phyloP scores from a whole-genome alignment of 352 stramenopile genomes.

The Blastocystis sp. region DNA sequence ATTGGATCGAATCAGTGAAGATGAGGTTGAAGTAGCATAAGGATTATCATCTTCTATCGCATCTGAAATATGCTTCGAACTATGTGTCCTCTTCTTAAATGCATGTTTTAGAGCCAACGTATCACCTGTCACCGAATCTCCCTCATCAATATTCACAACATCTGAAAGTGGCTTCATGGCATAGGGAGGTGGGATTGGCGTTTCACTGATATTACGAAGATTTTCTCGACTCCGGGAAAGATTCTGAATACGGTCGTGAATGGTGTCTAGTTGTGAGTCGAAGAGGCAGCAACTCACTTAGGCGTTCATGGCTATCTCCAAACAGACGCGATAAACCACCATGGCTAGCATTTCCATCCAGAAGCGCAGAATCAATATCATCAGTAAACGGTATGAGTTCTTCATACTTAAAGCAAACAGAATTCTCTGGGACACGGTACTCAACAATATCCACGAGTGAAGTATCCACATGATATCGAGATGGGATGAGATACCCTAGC shows the following conservation, averaged over 20 bases:
- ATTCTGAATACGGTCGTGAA: background rate
- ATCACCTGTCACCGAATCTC: background rate
- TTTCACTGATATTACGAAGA: background rate
- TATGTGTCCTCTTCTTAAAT: constrained; percentile 17
- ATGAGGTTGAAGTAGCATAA: constrained; percentile 8
- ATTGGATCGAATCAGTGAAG: background rate
- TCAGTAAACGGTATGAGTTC: background rate
- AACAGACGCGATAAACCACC: background rate
- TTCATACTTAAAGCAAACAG: constrained; percentile 44
- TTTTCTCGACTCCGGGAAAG: constrained; percentile 27
- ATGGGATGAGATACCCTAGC: background rate
- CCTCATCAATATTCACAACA: constrained; percentile 26
- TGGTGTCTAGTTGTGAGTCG: background rate
- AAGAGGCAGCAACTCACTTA: background rate
- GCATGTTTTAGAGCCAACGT: background rate
- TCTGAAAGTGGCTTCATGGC: constrained; percentile 19
- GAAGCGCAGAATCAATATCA: background rate
- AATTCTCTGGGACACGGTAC: background rate
- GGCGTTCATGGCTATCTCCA: background rate
- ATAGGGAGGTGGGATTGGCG: constrained; percentile 9
- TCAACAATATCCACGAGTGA: background rate
- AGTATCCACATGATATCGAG: constrained; percentile 35
- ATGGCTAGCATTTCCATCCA: too few species aligned
- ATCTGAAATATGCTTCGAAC: background rate
- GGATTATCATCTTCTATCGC: constrained; percentile 28